These are phyloP conservation scores for Umbilicus rupestris DNA, from an alignment of 164 flowering plant species.

Conservation along the genomic window DNA sequence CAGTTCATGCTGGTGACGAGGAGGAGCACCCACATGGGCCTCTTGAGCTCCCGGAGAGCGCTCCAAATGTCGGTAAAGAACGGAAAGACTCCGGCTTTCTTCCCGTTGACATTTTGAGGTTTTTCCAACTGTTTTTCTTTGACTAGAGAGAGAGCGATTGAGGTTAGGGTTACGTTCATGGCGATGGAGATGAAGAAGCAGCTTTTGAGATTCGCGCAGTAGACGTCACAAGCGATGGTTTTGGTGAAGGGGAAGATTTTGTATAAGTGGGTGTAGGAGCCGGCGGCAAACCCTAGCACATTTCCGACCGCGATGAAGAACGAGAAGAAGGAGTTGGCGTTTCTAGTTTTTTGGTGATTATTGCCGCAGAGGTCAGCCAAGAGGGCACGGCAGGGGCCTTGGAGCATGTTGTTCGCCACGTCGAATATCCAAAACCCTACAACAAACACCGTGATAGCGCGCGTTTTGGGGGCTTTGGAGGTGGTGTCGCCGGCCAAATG, in stretches of 20 bases:
- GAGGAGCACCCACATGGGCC: conserved; percentile 53
- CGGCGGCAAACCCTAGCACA: conserved; percentile 18
- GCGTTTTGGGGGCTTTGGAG: conserved; percentile 17
- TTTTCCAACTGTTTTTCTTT: conserved; percentile 18
- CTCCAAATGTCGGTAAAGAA: conserved; percentile 31
- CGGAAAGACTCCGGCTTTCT: conserved; percentile 14
- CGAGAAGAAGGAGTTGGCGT: conserved; percentile 14
- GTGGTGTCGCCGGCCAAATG: conserved; percentile 30
- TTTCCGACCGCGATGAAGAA: conserved; percentile 17
- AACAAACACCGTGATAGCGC: conserved; percentile 46
- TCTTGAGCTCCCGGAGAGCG: conserved; percentile 35
- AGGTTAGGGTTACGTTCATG: conserved; percentile 34
- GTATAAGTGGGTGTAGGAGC: conserved; percentile 41
- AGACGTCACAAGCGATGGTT: conserved; percentile 52
- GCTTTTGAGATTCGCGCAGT: conserved; percentile 70
- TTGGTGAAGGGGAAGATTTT: conserved; percentile 48
- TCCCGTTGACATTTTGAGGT: background rate
- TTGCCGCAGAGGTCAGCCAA: conserved; percentile 48
- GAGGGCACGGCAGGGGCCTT: conserved; percentile 60
- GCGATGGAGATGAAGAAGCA: conserved; percentile 54
- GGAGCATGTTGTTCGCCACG: conserved; percentile 64
- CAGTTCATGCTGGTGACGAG: conserved; percentile 65
- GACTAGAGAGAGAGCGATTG: conserved; percentile 29
- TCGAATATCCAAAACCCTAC: conserved; percentile 75
- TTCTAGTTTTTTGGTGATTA: conserved; percentile 8